Conservation (phyloP, 2,329 filamentous ascomycete species). For the Claviceps arundinis region DNA sequence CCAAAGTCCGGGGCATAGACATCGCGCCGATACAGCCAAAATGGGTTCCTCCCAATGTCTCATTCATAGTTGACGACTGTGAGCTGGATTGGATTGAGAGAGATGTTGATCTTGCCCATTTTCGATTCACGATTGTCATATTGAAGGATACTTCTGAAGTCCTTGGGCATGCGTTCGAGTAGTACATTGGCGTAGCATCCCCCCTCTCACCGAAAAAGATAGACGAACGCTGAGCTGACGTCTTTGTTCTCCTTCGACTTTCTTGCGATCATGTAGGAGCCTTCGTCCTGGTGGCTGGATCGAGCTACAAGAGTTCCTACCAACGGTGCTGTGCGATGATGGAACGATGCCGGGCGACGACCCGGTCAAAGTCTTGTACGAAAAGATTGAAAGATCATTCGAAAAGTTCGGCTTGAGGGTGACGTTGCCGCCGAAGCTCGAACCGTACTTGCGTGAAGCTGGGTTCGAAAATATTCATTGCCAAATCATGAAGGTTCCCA, state of each 20-base stretch:
- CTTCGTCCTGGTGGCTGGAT: slow-evolving; percentile 30
- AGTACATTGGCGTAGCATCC: slow-evolving; percentile 5
- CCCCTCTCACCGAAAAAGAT: neutral
- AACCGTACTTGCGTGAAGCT: slow-evolving; percentile 7
- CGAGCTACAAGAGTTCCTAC: slow-evolving; percentile 26
- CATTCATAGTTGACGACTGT: slow-evolving; percentile 23
- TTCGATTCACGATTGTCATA: slow-evolving; percentile 12
- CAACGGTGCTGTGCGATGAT: slow-evolving; percentile 21
- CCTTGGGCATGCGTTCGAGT: slow-evolving; percentile 9
- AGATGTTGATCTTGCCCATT: slow-evolving; percentile 18
- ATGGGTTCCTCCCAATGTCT: slow-evolving; percentile 27
- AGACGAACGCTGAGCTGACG: neutral
- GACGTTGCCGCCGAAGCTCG: slow-evolving; percentile 8
- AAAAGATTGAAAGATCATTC: slow-evolving; percentile 7
- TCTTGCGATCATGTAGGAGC: slow-evolving; percentile 1
- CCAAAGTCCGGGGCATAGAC: slow-evolving; percentile 25
- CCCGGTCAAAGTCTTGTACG: slow-evolving; percentile 6
- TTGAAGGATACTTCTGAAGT: slow-evolving; percentile 9
- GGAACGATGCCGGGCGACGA: slow-evolving; percentile 14
- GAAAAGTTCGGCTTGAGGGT: slow-evolving; percentile 9
- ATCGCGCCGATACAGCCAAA: slow-evolving; percentile 26
- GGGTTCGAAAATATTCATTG: slow-evolving; percentile 16
- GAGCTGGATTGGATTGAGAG: slow-evolving; percentile 18
- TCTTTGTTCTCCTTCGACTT: neutral
- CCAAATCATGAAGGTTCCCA: slow-evolving; percentile 23